phyloP scores from a whole-genome alignment of 2,329 filamentous ascomycete species.

The Epichloe uncinata region DNA sequence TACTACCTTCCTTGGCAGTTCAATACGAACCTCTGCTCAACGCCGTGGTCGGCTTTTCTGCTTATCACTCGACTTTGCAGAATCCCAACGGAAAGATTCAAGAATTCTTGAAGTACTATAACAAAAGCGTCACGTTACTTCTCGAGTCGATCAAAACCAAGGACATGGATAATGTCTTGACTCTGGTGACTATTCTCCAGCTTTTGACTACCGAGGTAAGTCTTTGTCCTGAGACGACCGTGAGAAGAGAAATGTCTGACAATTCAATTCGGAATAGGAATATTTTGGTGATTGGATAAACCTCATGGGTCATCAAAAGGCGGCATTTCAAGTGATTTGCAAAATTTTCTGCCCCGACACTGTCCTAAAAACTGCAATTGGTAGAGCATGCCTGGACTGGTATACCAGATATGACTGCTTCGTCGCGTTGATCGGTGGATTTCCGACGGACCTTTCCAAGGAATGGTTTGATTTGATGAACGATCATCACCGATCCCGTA shows the following conservation, averaged over 20 bases:
- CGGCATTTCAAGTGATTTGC: slow-evolving; percentile 68
- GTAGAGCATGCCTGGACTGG: slow-evolving; percentile 71
- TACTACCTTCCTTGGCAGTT: slow-evolving; percentile 59
- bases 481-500: slow-evolving; percentile 48
- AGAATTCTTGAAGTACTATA: slow-evolving; percentile 81
- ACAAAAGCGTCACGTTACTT: slow-evolving; percentile 69
- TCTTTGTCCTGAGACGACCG: background rate
- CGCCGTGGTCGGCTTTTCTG: slow-evolving; percentile 75
- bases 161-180: slow-evolving; percentile 58
- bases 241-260: slow-evolving; percentile 1
- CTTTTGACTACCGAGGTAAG: slow-evolving; percentile 84
- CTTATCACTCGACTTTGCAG: slow-evolving; percentile 68
- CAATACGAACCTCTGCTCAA: slow-evolving; percentile 69
- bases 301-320: slow-evolving; percentile 81
- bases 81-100: slow-evolving; percentile 60
- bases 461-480: slow-evolving; percentile 64
- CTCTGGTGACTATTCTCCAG: slow-evolving; percentile 76
- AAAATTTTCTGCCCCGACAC: slow-evolving; percentile 66
- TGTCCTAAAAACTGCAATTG: slow-evolving; percentile 55
- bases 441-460: slow-evolving; percentile 56
- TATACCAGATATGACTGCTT: slow-evolving; percentile 82
- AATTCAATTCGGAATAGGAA: slow-evolving; percentile 44
- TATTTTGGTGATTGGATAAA: slow-evolving; percentile 94
- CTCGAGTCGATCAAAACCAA: slow-evolving; percentile 57
- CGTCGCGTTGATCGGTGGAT: slow-evolving; percentile 69